Evolutionary conservation across 1,284 basidiomycete genomes (phyloP).

Genomic region (Tausonia pullulans): DNA sequence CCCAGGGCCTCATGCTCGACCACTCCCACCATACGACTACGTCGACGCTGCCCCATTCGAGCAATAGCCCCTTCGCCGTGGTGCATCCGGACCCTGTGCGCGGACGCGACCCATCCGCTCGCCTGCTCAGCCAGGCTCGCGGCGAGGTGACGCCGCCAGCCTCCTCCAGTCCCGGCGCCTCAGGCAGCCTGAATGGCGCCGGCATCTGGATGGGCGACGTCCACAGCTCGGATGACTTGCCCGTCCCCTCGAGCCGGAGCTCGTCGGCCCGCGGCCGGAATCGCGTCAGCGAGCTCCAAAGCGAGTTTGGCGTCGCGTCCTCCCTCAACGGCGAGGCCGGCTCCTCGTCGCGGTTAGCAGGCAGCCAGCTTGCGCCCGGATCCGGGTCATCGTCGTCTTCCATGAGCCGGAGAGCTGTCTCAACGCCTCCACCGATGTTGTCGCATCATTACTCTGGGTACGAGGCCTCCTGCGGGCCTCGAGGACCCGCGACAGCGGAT

Average conservation of each 20-base stretch:
- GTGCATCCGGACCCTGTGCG: no score
- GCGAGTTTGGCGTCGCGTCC: not conserved
- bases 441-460: not conserved
- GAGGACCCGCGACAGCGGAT: not conserved
- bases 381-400: not conserved
- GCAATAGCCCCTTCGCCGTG: no score
- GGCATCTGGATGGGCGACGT: no score
- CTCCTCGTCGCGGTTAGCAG: not conserved
- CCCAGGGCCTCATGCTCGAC: not conserved
- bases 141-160: no score
- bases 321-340: not conserved
- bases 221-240: not conserved
- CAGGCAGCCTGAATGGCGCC: no score
- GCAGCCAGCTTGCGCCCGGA: not conserved
- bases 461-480: not conserved
- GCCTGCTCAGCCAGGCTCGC: no score
- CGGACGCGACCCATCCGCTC: no score
- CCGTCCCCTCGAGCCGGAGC: not conserved
- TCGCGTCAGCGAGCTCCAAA: not conserved
- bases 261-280: not conserved
- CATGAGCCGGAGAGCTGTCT: not conserved
- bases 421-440: constrained; percentile 1
- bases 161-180: no score
- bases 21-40: not conserved
- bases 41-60: no score